phyloP scores from a whole-genome alignment of 306 rosid genomes.

The Casuarina equisetifolia region DNA sequence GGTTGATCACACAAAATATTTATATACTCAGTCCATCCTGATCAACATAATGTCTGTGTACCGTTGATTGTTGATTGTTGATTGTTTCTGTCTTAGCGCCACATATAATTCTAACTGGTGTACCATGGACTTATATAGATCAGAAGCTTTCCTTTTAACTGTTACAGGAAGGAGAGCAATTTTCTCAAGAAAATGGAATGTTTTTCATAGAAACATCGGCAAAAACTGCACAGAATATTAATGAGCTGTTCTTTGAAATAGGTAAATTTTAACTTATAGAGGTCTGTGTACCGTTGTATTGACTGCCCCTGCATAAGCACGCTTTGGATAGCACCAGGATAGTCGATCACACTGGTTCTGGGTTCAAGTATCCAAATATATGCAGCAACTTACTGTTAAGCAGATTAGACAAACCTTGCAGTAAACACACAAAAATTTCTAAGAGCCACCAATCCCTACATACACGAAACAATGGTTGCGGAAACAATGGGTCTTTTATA shows the following conservation, averaged over 20 bases:
- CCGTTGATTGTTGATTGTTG: background rate
- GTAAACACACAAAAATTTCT: too few species aligned
- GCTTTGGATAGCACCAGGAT: background rate
- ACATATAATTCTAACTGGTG: background rate
- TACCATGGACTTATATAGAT: background rate
- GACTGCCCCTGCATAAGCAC: background rate
- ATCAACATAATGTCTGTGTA: background rate
- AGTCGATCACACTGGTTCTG: background rate
- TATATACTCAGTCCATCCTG: background rate
- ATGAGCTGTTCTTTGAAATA: conserved; percentile 80
- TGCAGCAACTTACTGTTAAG: too few species aligned
- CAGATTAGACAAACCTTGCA: too few species aligned
- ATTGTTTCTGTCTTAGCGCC: background rate
- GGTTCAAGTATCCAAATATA: background rate
- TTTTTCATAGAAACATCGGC: conserved; percentile 89
- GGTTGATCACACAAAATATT: background rate
- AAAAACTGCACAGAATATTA: conserved; percentile 66
- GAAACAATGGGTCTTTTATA: too few species aligned
- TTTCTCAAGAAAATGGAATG: conserved; percentile 80
- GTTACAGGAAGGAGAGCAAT: conserved; percentile 71
- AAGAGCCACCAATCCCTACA: too few species aligned
- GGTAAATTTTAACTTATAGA: conserved; percentile 39
- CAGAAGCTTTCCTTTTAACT: background rate
- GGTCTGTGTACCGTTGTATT: background rate
- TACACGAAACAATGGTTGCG: too few species aligned